Conservation (phyloP, 306 rosid genomes). For the Quillaja saponaria region DNA sequence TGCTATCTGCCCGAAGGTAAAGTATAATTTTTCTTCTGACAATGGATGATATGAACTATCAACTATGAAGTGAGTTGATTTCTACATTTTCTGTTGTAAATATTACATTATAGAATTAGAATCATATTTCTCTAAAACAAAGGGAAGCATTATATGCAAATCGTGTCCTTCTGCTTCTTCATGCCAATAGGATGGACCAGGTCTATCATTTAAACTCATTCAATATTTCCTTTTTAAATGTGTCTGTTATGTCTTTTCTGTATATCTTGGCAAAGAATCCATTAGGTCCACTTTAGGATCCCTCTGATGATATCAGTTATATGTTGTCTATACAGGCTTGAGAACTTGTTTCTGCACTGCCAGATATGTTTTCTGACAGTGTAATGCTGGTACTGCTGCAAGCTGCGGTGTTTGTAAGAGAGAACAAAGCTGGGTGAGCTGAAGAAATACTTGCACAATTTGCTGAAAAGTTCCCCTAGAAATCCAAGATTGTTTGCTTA, state of each 20-base stretch:
- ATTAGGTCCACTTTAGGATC: conserved; percentile 16
- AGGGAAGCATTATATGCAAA: conserved; percentile 78
- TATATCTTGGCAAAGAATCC: background rate
- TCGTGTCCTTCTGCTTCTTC: conserved; percentile 85
- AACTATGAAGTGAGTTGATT: conserved; percentile 26
- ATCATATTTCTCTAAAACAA: conserved; percentile 66
- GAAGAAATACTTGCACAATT: conserved; percentile 79
- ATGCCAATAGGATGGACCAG: conserved; percentile 90
- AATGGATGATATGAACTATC: conserved; percentile 25
- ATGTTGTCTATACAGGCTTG: conserved; percentile 59
- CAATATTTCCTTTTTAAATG: no score
- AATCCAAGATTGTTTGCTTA: conserved; percentile 62
- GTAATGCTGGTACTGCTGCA: conserved; percentile 73
- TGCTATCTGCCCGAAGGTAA: conserved; percentile 83
- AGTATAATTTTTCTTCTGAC: conserved; percentile 21
- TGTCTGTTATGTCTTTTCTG: background rate
- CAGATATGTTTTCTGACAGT: conserved; percentile 76
- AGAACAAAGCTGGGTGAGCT: conserved; percentile 88
- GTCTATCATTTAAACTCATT: conserved; percentile 37
- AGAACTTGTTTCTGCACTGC: conserved; percentile 76
- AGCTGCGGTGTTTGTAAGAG: conserved; percentile 87
- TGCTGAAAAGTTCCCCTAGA: conserved; percentile 79
- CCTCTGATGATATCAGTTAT: conserved; percentile 29
- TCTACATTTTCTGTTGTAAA: conserved; percentile 6
- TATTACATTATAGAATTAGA: background rate